A percentile compares a stretch with the other conserved stretches of the same genome.
phyloP scores from a whole-genome alignment of 2,329 filamentous ascomycete genomes.

The Stagonosporopsis vannaccii region DNA sequence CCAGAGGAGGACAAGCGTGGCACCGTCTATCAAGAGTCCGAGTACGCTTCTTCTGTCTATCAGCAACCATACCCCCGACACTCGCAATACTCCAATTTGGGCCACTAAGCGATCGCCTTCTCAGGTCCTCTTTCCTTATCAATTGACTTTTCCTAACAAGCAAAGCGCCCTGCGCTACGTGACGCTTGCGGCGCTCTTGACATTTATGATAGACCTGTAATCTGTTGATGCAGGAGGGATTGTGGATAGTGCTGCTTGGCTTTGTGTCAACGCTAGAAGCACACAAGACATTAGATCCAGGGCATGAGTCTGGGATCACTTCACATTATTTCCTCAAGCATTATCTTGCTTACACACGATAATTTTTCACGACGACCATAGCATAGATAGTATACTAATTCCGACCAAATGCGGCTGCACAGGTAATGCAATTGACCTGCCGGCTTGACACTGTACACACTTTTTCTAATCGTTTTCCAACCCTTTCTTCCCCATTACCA shows the following conservation, averaged over 20 bases:
- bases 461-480: no score
- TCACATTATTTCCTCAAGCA: constrained; percentile 3
- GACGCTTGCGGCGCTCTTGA: constrained; percentile 5
- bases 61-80: constrained; percentile 42
- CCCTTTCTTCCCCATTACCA: no score
- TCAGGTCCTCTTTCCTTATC: constrained; percentile 4
- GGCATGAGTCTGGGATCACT: not conserved
- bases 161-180: not conserved
- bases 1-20: constrained; percentile 82
- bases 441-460: not conserved
- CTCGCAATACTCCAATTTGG: constrained; percentile 47
- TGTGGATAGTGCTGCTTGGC: not conserved
- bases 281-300: not conserved
- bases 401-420: not conserved
- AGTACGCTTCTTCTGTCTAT: constrained; percentile 60
- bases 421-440: not conserved
- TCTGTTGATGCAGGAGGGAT: constrained; percentile 1
- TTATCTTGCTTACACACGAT: not conserved
- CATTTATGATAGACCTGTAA: constrained; percentile 7
- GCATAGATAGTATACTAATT: constrained; percentile 23
- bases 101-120: constrained; percentile 31
- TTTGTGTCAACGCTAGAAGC: not conserved
- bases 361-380: constrained; percentile 19
- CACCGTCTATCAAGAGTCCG: constrained; percentile 74
- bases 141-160: constrained; percentile 10